Percentiles rank a stretch among this genome's conserved stretches.
Conservation (phyloP, 164 flowering plant species). For the Annona squamosa region DNA sequence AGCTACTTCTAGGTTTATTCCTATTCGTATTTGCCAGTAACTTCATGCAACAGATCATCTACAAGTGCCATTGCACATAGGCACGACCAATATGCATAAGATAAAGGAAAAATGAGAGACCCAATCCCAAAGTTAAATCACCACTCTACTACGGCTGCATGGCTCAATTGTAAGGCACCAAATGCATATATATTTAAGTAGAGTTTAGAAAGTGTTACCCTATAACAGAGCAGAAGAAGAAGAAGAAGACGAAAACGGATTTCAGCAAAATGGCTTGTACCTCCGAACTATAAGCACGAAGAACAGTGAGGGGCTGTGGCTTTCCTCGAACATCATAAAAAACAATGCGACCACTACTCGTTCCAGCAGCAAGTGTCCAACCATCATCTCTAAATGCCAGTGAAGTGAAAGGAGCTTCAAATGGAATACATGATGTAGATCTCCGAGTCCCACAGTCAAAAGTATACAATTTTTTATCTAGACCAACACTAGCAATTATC, state of each 20-base stretch:
- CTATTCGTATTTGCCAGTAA: no score
- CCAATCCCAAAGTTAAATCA: no score
- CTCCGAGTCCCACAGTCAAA: conserved; percentile 72
- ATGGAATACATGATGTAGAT: conserved; percentile 54
- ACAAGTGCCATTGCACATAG: no score
- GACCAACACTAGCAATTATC: conserved; percentile 80
- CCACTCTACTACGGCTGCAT: no score
- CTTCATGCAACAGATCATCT: no score
- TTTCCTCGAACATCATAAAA: conserved; percentile 97
- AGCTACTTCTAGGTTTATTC: no score
- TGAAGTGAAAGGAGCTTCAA: conserved; percentile 91
- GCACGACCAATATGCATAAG: no score
- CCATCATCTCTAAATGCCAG: conserved; percentile 93
- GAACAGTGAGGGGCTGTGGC: conserved; percentile 79
- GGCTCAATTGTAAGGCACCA: no score
- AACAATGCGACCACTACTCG: conserved; percentile 78
- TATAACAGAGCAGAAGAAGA: no score
- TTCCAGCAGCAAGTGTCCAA: conserved; percentile 85
- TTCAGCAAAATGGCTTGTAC: conserved; percentile 24
- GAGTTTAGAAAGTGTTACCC: no score
- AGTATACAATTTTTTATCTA: conserved; percentile 84
- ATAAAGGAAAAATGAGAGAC: no score
- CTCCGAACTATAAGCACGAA: conserved; percentile 91
- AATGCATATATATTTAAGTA: no score
- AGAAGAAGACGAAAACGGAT: neutral